Conservation (phyloP, 2,329 filamentous ascomycete genomes). For the Cyphellophora europaea region DNA sequence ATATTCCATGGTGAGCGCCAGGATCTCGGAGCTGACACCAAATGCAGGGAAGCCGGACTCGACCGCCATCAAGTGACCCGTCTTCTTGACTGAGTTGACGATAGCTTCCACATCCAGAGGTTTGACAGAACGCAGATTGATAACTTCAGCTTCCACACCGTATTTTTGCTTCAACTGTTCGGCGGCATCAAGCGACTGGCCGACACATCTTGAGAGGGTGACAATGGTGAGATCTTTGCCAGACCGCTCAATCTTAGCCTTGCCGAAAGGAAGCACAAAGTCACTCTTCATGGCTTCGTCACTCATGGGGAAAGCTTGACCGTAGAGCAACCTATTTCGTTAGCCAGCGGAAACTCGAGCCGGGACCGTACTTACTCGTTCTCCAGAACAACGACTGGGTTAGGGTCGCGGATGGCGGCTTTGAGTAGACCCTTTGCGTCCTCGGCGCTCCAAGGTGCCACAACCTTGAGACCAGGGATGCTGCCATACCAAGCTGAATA, state of each 20-base stretch:
- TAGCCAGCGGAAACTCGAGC: constrained; percentile 20
- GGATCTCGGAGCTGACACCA: constrained; percentile 84
- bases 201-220: constrained; percentile 87
- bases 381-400: constrained; percentile 85
- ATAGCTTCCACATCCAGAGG: constrained; percentile 92
- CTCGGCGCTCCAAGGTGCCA: constrained; percentile 90
- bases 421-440: constrained; percentile 97
- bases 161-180: constrained; percentile 93
- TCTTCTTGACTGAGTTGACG: constrained; percentile 98
- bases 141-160: constrained; percentile 88
- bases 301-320: constrained; percentile 92
- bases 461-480: constrained; percentile 95
- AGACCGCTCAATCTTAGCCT: constrained; percentile 95
- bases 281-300: constrained; percentile 92
- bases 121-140: constrained; percentile 97
- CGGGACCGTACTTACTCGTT: constrained; percentile 68
- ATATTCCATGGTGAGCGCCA: constrained; percentile 94
- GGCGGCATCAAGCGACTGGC: constrained; percentile 79
- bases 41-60: constrained; percentile 96
- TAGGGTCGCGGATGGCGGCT: constrained; percentile 95
- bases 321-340: constrained; percentile 63
- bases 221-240: constrained; percentile 97
- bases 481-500: constrained; percentile 98
- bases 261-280: constrained; percentile 94
- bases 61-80: constrained; percentile 77